Percentiles rank a stretch among this genome's conserved stretches.
These are phyloP conservation scores for Tetracladium setigerum DNA, from an alignment of 495 filamentous ascomycete species.

Conservation along the genomic window DNA sequence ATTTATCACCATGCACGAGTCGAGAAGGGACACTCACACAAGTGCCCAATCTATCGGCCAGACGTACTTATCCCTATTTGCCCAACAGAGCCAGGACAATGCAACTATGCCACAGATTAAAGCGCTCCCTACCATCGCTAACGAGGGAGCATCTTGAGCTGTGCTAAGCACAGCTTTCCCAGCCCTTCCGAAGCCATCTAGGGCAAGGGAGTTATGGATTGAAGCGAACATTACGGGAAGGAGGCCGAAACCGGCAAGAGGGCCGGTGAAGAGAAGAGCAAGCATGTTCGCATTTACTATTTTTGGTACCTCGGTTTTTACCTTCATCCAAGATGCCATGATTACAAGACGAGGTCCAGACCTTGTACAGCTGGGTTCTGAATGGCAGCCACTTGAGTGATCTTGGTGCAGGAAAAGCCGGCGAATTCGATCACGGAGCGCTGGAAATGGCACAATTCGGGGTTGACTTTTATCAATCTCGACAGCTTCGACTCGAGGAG, in stretches of 20 bases:
- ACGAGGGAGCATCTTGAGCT: background rate
- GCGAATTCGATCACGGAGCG: background rate
- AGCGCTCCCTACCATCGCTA: background rate
- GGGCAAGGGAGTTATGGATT: constrained; percentile 1
- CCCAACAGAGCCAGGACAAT: constrained; percentile 1
- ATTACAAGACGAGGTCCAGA: background rate
- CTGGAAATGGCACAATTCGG: background rate
- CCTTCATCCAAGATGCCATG: background rate
- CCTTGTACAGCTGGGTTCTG: background rate
- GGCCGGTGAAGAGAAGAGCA: constrained; percentile 1
- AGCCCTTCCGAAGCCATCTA: constrained; percentile 2
- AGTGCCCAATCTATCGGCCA: constrained; percentile 3
- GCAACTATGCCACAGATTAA: background rate
- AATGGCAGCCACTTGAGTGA: background rate
- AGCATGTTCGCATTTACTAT: constrained; percentile 3
- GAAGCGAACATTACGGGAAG: constrained; percentile 3
- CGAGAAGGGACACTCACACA: constrained; percentile 4
- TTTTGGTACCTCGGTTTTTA: constrained; percentile 3
- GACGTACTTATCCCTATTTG: background rate
- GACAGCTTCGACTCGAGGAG: constrained; percentile 1
- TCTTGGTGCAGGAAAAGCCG: constrained; percentile 1
- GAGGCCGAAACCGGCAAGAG: constrained; percentile 1
- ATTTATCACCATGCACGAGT: background rate
- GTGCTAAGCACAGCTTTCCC: background rate
- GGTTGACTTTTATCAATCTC: constrained; percentile 4